Evolutionary conservation across 352 stramenopile species (phyloP).

Genomic region (Thalassiosira allenii): DNA sequence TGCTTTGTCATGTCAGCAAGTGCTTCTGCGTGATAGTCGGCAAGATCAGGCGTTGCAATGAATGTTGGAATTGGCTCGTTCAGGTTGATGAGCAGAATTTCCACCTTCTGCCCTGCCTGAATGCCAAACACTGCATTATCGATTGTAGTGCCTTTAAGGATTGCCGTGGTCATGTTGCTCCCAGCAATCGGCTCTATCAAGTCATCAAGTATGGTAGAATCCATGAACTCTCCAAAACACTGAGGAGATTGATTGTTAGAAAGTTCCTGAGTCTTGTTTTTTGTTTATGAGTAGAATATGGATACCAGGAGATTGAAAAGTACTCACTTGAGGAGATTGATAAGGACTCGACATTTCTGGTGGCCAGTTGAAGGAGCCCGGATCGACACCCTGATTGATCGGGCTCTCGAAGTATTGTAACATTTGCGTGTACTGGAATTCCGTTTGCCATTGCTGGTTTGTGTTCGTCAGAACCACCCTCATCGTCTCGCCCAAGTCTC

Average conservation of each 20-base stretch:
- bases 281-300: no score
- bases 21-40: constrained; percentile 26
- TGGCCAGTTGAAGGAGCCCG: constrained; percentile 43
- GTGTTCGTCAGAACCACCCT: constrained; percentile 55
- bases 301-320: no score
- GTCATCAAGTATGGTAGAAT: constrained; percentile 12
- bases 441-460: constrained; percentile 24
- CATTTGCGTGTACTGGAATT: constrained; percentile 30
- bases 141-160: constrained; percentile 44
- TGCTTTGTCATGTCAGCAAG: constrained; percentile 32
- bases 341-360: constrained; percentile 21
- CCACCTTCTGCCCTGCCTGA: constrained; percentile 34
- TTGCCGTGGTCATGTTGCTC: constrained; percentile 46
- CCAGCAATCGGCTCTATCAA: constrained; percentile 22
- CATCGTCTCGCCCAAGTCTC: constrained; percentile 27
- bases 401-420: constrained; percentile 39
- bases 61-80: constrained; percentile 49
- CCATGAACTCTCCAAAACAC: constrained; percentile 51
- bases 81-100: constrained; percentile 48
- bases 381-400: constrained; percentile 44
- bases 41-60: not conserved
- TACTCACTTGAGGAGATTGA: constrained; percentile 27
- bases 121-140: constrained; percentile 47
- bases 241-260: constrained; percentile 39
- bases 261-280: no score